Conservation (phyloP, 495 filamentous ascomycete species). For the Trichoderma orchidacearum region DNA sequence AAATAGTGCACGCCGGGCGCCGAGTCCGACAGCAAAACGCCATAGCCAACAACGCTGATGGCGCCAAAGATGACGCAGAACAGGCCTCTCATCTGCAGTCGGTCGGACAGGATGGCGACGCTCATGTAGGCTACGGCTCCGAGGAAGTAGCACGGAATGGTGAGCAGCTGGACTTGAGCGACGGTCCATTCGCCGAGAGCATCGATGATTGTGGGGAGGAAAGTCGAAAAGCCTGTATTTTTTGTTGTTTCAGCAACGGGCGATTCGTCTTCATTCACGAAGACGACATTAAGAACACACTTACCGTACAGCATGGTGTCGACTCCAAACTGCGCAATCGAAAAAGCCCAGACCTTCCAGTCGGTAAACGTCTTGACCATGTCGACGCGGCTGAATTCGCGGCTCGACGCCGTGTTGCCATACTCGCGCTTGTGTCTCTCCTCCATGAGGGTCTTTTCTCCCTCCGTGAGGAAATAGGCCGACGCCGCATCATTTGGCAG, state of each 20-base stretch:
- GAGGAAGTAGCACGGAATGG: slow-evolving; percentile 61
- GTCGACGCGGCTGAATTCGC: slow-evolving; percentile 40
- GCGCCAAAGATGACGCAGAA: slow-evolving; percentile 43
- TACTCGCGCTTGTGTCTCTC: slow-evolving; percentile 33
- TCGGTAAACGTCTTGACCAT: slow-evolving; percentile 38
- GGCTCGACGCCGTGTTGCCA: slow-evolving; percentile 44
- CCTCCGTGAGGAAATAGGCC: slow-evolving; percentile 45
- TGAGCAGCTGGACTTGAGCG: slow-evolving; percentile 58
- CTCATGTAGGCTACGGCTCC: slow-evolving; percentile 53
- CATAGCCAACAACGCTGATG: slow-evolving; percentile 55
- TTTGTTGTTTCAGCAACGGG: neutral
- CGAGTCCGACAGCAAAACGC: slow-evolving; percentile 44
- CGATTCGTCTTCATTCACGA: too few species aligned
- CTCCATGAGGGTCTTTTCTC: slow-evolving; percentile 40
- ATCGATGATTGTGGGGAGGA: slow-evolving; percentile 66
- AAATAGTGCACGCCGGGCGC: slow-evolving; percentile 54
- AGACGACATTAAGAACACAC: too few species aligned
- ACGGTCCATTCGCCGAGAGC: slow-evolving; percentile 48
- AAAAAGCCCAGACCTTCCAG: slow-evolving; percentile 55
- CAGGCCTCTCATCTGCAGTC: slow-evolving; percentile 43
- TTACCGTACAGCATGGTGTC: slow-evolving; percentile 61
- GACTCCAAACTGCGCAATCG: slow-evolving; percentile 50
- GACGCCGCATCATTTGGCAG: slow-evolving; percentile 52
- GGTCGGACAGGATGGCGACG: slow-evolving; percentile 47
- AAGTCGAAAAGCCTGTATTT: slow-evolving; percentile 49